A percentile compares a stretch with the other conserved stretches of the same genome.
Evolutionary conservation across 768 basidiomycete species (phyloP).

Genomic region (Sarcodon sp.): DNA sequence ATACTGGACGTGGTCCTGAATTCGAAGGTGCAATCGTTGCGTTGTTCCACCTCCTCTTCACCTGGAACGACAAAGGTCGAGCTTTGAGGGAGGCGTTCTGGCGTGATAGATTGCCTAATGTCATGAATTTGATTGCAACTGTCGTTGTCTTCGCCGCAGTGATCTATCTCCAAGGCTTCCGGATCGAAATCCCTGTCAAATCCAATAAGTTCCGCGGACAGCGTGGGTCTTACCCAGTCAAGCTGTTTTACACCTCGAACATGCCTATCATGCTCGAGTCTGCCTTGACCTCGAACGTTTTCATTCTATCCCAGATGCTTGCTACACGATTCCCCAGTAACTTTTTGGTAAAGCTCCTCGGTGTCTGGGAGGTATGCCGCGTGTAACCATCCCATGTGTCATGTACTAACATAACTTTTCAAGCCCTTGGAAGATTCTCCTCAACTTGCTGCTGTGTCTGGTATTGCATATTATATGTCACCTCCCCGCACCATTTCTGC

Average conservation of each 20-base stretch:
- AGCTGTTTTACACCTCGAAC: constrained; percentile 97
- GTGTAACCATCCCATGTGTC: neutral
- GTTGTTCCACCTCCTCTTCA: constrained; percentile 95
- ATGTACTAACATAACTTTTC: neutral
- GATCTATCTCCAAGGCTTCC: constrained; percentile 98
- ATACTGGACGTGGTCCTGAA: constrained; percentile 96
- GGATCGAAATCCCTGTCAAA: constrained; percentile 98
- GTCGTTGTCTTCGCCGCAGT: constrained; percentile 86
- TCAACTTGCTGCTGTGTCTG: constrained; percentile 81
- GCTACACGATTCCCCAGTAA: constrained; percentile 84
- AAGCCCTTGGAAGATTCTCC: constrained; percentile 91
- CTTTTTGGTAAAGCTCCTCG: constrained; percentile 79
- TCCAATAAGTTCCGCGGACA: constrained; percentile 95
- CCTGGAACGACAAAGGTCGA: constrained; percentile 96
- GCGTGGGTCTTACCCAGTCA: constrained; percentile 89
- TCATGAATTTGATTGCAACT: constrained; percentile 96
- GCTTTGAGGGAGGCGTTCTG: constrained; percentile 97
- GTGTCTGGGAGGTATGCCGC: constrained; percentile 88
- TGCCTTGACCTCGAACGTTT: constrained; percentile 87
- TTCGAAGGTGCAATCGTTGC: constrained; percentile 96
- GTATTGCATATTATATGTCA: constrained; percentile 96
- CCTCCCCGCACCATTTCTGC: constrained; percentile 90
- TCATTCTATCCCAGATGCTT: constrained; percentile 95
- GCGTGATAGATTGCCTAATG: constrained; percentile 90
- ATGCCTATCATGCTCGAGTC: constrained; percentile 99